These are phyloP conservation scores for Anthracocystis walkeri DNA, from an alignment of 1,284 basidiomycete genomes.

Conservation along the genomic window DNA sequence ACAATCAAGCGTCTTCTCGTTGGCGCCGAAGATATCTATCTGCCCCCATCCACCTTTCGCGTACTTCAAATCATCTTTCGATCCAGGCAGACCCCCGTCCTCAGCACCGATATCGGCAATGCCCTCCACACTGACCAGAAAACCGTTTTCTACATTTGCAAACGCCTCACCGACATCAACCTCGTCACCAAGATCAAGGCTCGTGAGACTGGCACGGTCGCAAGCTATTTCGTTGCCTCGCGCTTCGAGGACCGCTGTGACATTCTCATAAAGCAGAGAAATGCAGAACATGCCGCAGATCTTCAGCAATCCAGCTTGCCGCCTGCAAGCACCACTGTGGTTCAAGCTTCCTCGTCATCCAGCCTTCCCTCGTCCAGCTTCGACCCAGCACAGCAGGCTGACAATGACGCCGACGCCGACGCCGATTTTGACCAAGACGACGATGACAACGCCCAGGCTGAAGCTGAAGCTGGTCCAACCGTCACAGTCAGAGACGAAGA, in stretches of 20 bases:
- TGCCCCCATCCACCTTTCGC: slow-evolving; percentile 86
- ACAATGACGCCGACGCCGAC: slow-evolving; percentile 12
- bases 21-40: slow-evolving; percentile 80
- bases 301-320: slow-evolving; percentile 2
- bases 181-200: slow-evolving; percentile 55
- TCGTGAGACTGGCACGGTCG: slow-evolving; percentile 56
- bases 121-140: slow-evolving; percentile 88
- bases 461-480: slow-evolving; percentile 20
- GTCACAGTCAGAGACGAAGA: slow-evolving; percentile 37
- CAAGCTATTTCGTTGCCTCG: slow-evolving; percentile 49
- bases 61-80: slow-evolving; percentile 85
- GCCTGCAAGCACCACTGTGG: background rate
- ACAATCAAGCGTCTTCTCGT: slow-evolving; percentile 82
- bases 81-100: slow-evolving; percentile 80
- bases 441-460: slow-evolving; percentile 9
- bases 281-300: slow-evolving; percentile 27
- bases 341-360: slow-evolving; percentile 2
- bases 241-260: slow-evolving; percentile 47
- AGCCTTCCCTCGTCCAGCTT: background rate
- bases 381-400: background rate
- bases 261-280: slow-evolving; percentile 48
- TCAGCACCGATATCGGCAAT: slow-evolving; percentile 81
- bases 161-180: slow-evolving; percentile 48
- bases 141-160: slow-evolving; percentile 77
- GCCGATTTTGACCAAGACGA: slow-evolving; percentile 11